phyloP scores from a whole-genome alignment of 192 early-diverging fungal genomes.

The Oehlia diaphana region DNA sequence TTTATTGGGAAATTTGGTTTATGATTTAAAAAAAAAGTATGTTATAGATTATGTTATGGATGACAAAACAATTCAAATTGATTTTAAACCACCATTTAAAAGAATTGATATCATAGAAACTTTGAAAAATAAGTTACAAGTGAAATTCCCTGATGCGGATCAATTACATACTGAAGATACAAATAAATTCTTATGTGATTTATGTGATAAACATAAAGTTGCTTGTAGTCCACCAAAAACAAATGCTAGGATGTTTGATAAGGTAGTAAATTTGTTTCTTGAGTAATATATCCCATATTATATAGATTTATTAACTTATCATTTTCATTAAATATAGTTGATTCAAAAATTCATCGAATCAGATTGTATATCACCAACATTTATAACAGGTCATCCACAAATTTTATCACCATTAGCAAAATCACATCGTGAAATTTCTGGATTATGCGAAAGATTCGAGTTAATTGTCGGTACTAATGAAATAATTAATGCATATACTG shows the following conservation, averaged over 20 bases:
- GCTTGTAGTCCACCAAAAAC: conserved; percentile 95
- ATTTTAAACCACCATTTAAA: conserved; percentile 96
- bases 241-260: conserved; percentile 90
- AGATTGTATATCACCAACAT: conserved; percentile 82
- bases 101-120: conserved; percentile 90
- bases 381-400: conserved; percentile 94
- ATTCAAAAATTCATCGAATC: conserved; percentile 81
- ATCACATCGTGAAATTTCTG: conserved; percentile 84
- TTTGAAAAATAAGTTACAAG: conserved; percentile 84
- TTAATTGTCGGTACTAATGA: conserved; percentile 98
- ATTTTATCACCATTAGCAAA: conserved; percentile 99
- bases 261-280: conserved; percentile 36
- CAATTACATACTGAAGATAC: conserved; percentile 78
- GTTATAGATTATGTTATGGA: conserved; percentile 93
- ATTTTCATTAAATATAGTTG: conserved; percentile 40
- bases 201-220: conserved; percentile 93
- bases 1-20: conserved; percentile 83
- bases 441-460: conserved; percentile 97
- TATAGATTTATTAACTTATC: conserved; percentile 43
- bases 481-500: conserved; percentile 98
- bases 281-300: not conserved
- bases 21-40: conserved; percentile 85
- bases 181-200: conserved; percentile 87
- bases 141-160: conserved; percentile 87
- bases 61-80: conserved; percentile 74